Evolutionary conservation across 148 eudicot species (phyloP).

Genomic region (Vaccinium vitisidaea): DNA sequence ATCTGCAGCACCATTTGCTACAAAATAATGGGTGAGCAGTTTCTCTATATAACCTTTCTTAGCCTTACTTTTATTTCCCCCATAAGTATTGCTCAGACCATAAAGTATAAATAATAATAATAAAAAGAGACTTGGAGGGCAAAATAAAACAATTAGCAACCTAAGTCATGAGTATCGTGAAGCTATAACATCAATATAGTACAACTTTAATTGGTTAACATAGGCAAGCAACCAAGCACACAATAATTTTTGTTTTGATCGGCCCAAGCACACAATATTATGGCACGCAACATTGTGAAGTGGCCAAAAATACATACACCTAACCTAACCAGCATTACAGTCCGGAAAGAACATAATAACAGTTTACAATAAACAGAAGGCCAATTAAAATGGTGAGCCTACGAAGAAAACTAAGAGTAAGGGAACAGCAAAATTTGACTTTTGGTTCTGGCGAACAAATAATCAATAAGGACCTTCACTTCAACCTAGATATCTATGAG

Average conservation of each 20-base stretch:
- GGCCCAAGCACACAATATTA: neutral
- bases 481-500: neutral
- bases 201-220: neutral
- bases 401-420: too few relatives aligned
- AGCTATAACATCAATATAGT: neutral
- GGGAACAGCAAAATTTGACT: too few relatives aligned
- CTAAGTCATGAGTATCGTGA: conserved; percentile 5
- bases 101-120: too few relatives aligned
- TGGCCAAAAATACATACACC: neutral
- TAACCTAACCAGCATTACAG: too few relatives aligned
- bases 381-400: too few relatives aligned
- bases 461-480: neutral
- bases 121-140: neutral
- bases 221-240: neutral
- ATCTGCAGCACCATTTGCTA: neutral
- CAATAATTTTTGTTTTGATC: too few relatives aligned
- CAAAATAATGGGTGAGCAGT: neutral
- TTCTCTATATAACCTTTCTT: neutral
- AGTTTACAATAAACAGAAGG: too few relatives aligned
- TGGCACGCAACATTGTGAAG: neutral
- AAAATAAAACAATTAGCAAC: neutral
- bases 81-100: neutral
- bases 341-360: too few relatives aligned
- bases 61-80: neutral
- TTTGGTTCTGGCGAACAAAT: neutral